These are phyloP conservation scores for Lodderomyces oxycetoniae DNA, from an alignment of 1,139 yeast species.

Conservation along the genomic window DNA sequence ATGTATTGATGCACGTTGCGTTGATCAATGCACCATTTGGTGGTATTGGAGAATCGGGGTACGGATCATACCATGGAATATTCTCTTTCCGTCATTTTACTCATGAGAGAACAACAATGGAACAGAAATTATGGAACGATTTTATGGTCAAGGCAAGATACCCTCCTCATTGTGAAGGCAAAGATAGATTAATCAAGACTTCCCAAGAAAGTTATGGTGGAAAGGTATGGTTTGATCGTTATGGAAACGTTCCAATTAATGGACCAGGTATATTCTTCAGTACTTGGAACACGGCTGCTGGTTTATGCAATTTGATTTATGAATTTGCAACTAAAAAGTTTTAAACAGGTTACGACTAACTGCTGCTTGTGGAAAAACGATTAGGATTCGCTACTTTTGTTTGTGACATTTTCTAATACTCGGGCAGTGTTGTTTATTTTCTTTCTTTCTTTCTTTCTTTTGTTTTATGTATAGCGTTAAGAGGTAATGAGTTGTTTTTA, in stretches of 20 bases:
- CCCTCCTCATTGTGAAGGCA: slow-evolving; percentile 53
- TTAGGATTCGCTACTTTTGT: too few species aligned
- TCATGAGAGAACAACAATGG: slow-evolving; percentile 67
- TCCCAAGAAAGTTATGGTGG: slow-evolving; percentile 28
- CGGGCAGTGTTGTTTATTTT: too few species aligned
- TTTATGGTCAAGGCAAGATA: slow-evolving; percentile 54
- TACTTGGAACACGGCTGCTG: slow-evolving; percentile 31
- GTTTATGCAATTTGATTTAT: slow-evolving; percentile 23
- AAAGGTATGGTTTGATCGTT: slow-evolving; percentile 34
- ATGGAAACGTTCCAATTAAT: slow-evolving; percentile 28
- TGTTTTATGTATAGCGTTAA: too few species aligned
- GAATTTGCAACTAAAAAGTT: slow-evolving; percentile 9
- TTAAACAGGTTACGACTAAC: too few species aligned
- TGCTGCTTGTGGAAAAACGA: too few species aligned
- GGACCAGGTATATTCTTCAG: slow-evolving; percentile 37
- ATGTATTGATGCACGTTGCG: slow-evolving; percentile 68
- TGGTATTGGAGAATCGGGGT: slow-evolving; percentile 83
- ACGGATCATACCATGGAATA: slow-evolving; percentile 76
- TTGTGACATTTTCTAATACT: too few species aligned
- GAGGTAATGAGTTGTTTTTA: too few species aligned
- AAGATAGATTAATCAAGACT: slow-evolving; percentile 25
- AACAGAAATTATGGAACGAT: slow-evolving; percentile 69
- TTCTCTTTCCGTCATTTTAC: slow-evolving; percentile 70
- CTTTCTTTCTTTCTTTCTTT: too few species aligned
- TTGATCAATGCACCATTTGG: slow-evolving; percentile 82